Evolutionary conservation across 495 filamentous ascomycete genomes (phyloP), one percentile per base, ranked within the genome.

Genomic region (Aspergillus diversus): DNA sequence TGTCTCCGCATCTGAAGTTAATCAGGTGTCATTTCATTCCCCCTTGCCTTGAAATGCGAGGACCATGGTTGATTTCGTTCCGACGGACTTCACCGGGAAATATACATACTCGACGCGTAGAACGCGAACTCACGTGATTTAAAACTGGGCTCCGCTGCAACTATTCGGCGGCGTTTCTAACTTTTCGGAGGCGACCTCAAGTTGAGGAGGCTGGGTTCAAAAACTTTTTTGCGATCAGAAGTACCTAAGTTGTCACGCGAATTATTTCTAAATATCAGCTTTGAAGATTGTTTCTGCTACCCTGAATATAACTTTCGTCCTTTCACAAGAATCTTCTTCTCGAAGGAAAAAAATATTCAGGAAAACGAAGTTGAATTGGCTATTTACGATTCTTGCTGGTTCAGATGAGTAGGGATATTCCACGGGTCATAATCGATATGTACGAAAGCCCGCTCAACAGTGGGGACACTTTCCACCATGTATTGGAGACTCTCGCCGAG

Each of bases 401-500:
- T 81, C 90, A 97, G 89, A 72, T 97, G 92, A 27, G 84, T 96
- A 2, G 92, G 92, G 42, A 95, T 71, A 71, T 97, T 97, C 69
- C 87, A 93, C 33, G 83, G 83, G 17, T 87, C 80, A 73, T 97
- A 97, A 74, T 97, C 92, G 60, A 89, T 76, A 77, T 97, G 92
- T 39, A 96, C 91, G 79, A 89, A 88, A 12, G 81, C 84, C 6
- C 86, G 76, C 74, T 89, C 87, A 5, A 86, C 90, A 49, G 83
- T 89, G 4, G 92, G 92, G 31, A 97, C 90, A 54, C 88, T 92
- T 76, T 97, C 93, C 46, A 97, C 75, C 56, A 96, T 92, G 75
- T 97, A 97, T 74, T 95, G 90, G 74, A 97, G 71, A 64, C 87
- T 91, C 78, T 97, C 93, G 5, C 90, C 90, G 59, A 97, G 75